Conservation (phyloP, 495 filamentous ascomycete genomes). For the Lepidopterella palustris region DNA sequence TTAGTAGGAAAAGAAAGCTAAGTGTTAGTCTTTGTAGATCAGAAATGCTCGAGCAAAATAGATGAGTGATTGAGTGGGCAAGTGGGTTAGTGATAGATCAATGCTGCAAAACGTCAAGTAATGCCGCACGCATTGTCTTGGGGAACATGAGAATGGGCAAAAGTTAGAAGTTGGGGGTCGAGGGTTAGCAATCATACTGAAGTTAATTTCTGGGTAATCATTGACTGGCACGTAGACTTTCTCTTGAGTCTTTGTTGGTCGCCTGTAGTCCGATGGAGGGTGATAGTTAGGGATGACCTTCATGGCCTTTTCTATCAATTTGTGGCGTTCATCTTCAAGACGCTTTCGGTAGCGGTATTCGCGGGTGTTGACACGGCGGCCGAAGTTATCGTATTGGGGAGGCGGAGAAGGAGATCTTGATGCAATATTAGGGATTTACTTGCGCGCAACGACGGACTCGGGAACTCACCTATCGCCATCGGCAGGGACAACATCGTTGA, state of each 20-base stretch:
- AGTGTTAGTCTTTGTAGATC: slow-evolving; percentile 70
- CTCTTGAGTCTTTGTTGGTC: slow-evolving; percentile 98
- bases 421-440: slow-evolving; percentile 19
- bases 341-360: slow-evolving; percentile 96
- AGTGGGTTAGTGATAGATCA: slow-evolving; percentile 47
- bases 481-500: slow-evolving; percentile 93
- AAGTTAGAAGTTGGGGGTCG: slow-evolving; percentile 41
- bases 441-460: background rate
- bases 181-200: slow-evolving; percentile 83
- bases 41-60: slow-evolving; percentile 28
- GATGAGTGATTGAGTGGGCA: slow-evolving; percentile 38
- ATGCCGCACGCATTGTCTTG: slow-evolving; percentile 40
- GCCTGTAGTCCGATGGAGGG: slow-evolving; percentile 93
- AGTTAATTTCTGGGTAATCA: slow-evolving; percentile 99
- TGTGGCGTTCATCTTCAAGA: slow-evolving; percentile 96
- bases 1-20: slow-evolving; percentile 72
- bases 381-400: slow-evolving; percentile 97
- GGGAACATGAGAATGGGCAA: slow-evolving; percentile 36
- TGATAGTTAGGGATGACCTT: slow-evolving; percentile 98
- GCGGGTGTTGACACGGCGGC: slow-evolving; percentile 94
- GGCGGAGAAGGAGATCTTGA: slow-evolving; percentile 86
- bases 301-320: slow-evolving; percentile 95
- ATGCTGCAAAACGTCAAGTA: slow-evolving; percentile 12
- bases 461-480: slow-evolving; percentile 80
- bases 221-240: slow-evolving; percentile 99